Percentiles rank a stretch among this genome's conserved stretches.
These are phyloP conservation scores for Aspergillaceae sp. DNA, from an alignment of 2,329 filamentous ascomycete genomes.

Conservation along the genomic window DNA sequence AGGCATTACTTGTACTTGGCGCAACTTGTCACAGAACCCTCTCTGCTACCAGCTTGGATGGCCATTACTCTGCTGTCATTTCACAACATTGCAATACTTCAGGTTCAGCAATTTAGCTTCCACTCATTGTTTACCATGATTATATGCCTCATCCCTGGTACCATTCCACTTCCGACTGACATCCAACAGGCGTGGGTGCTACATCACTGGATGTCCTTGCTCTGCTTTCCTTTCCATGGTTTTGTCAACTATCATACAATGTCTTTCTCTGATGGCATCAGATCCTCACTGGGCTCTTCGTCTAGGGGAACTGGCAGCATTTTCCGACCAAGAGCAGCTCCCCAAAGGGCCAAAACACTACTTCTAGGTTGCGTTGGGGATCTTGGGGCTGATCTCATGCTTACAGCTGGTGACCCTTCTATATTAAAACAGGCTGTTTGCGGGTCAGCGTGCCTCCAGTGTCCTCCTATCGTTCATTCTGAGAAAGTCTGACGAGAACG, in stretches of 20 bases:
- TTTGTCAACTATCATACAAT: constrained; percentile 16
- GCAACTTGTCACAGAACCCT: constrained; percentile 10
- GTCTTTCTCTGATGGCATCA: constrained; percentile 18
- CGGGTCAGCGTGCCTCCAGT: constrained; percentile 10
- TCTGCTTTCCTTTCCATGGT: constrained; percentile 12
- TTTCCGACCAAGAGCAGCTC: constrained; percentile 4
- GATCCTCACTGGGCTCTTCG: constrained; percentile 9
- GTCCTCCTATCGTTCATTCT: constrained; percentile 12
- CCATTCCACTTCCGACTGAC: constrained; percentile 4
- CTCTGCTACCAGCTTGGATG: constrained; percentile 13
- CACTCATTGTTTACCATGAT: constrained; percentile 11
- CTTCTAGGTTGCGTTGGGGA: constrained; percentile 10
- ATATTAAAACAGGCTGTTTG: constrained; percentile 14
- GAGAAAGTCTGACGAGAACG: constrained; percentile 3
- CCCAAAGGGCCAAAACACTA: constrained; percentile 9
- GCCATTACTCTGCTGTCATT: neutral
- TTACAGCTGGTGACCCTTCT: constrained; percentile 12
- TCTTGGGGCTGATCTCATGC: constrained; percentile 10
- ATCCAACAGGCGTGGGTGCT: constrained; percentile 5
- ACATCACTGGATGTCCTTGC: constrained; percentile 10
- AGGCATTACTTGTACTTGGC: too few relatives aligned
- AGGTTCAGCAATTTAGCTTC: constrained; percentile 6
- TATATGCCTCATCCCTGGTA: constrained; percentile 4
- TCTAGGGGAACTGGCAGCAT: constrained; percentile 17
- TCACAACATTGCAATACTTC: neutral